A percentile compares a stretch with the other conserved stretches of the same genome.
Conservation (phyloP, 2,329 filamentous ascomycete species). For the Monosporascus cannonballus region DNA sequence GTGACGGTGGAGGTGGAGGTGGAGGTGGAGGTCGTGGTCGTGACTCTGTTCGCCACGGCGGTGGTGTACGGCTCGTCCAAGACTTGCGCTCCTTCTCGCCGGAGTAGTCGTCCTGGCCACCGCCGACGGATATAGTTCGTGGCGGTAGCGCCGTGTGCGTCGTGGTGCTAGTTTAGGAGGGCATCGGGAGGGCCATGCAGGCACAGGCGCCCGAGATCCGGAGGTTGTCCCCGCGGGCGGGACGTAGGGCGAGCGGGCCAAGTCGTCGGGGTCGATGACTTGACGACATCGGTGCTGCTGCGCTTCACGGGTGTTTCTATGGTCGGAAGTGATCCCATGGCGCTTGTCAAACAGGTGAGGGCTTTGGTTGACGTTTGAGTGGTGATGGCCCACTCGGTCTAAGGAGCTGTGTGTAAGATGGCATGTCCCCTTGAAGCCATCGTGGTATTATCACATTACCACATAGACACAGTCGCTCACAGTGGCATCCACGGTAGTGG, state of each 20-base stretch:
- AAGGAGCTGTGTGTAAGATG: not conserved
- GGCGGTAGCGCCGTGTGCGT: not conserved
- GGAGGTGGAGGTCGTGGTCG: slow-evolving; percentile 1
- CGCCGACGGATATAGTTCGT: too few species aligned
- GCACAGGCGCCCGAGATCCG: slow-evolving; percentile 6
- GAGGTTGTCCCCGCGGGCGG: slow-evolving; percentile 2
- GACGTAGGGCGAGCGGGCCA: slow-evolving; percentile 6
- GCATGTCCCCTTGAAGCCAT: not conserved
- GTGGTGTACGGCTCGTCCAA: not conserved
- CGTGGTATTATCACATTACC: not conserved
- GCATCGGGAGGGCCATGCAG: slow-evolving; percentile 6
- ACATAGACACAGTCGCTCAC: not conserved
- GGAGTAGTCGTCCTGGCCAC: not conserved
- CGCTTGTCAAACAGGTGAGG: not conserved
- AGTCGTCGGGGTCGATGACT: not conserved
- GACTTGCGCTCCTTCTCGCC: not conserved
- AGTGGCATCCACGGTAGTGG: not conserved
- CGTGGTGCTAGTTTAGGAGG: slow-evolving; percentile 3
- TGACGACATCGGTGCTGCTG: not conserved
- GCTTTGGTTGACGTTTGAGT: not conserved
- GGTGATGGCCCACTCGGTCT: not conserved
- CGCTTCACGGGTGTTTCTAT: not conserved
- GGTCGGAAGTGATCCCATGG: too few species aligned
- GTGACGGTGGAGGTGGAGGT: slow-evolving; percentile 1
- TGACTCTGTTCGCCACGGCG: not conserved